Conservation (phyloP, 2,329 filamentous ascomycete species). For the Cadophora gregata region DNA sequence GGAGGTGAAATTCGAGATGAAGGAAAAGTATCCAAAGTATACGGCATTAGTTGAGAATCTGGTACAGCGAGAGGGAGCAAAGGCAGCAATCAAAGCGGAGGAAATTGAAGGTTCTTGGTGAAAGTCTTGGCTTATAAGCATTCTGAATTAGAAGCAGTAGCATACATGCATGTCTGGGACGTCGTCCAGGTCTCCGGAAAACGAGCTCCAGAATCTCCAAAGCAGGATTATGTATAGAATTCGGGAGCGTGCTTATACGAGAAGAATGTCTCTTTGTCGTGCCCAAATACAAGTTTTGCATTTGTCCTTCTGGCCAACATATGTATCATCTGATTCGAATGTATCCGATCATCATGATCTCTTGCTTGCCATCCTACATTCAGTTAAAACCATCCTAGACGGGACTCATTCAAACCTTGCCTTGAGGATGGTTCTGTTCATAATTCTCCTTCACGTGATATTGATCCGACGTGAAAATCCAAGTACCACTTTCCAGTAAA, state of each 20-base stretch:
- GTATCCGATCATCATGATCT: slow-evolving; percentile 48
- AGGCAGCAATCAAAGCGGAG: slow-evolving; percentile 23
- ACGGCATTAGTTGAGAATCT: slow-evolving; percentile 30
- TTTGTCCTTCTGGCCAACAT: slow-evolving; percentile 41
- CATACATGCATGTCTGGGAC: background rate
- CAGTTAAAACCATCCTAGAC: background rate
- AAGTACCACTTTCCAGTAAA: slow-evolving; percentile 41
- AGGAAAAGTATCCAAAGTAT: slow-evolving; percentile 32
- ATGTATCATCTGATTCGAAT: slow-evolving; percentile 45
- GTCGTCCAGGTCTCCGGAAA: too few relatives aligned
- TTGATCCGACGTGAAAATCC: slow-evolving; percentile 50
- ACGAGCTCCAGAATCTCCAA: too few relatives aligned
- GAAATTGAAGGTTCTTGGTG: slow-evolving; percentile 20
- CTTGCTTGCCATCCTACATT: slow-evolving; percentile 42
- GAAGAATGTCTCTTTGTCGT: slow-evolving; percentile 34
- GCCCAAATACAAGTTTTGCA: slow-evolving; percentile 26
- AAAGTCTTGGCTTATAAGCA: background rate
- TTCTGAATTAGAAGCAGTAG: background rate
- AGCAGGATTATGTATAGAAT: slow-evolving; percentile 16
- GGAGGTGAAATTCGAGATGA: slow-evolving; percentile 33
- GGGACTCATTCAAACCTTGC: slow-evolving; percentile 19
- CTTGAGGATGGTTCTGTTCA: slow-evolving; percentile 45
- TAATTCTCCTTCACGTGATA: slow-evolving; percentile 50
- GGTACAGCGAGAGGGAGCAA: slow-evolving; percentile 22
- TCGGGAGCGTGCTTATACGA: slow-evolving; percentile 20